A percentile compares a stretch with the other conserved stretches of the same genome.
Conservation (phyloP, 306 rosid genomes). For the Aeschynomene evenia region DNA sequence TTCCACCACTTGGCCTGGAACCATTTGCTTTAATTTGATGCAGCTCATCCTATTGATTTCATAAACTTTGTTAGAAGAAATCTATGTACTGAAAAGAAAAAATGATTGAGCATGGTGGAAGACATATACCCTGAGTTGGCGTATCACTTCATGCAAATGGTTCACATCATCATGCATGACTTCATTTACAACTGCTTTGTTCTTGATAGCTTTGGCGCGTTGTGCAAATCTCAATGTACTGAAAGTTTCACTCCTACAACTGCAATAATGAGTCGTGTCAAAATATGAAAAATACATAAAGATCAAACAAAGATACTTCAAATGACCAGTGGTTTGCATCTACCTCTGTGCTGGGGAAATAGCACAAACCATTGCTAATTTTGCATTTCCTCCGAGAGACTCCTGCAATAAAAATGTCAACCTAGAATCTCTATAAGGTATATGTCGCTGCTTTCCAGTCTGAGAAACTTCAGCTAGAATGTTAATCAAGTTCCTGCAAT, state of each 20-base stretch:
- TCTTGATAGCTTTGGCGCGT: constrained; percentile 82
- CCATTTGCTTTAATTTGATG: constrained; percentile 65
- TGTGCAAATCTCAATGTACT: constrained; percentile 98
- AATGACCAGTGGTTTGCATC: constrained; percentile 17
- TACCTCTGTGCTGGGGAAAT: constrained; percentile 88
- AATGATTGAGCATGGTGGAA: constrained; percentile 23
- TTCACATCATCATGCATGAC: constrained; percentile 76
- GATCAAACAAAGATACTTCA: neutral
- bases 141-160: constrained; percentile 81
- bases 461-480: constrained; percentile 96
- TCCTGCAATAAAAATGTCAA: constrained; percentile 89
- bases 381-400: constrained; percentile 95
- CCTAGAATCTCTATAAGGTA: constrained; percentile 91
- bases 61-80: too few species aligned
- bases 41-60: too few species aligned
- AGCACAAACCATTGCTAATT: too few species aligned
- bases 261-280: constrained; percentile 41
- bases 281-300: constrained; percentile 25
- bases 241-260: constrained; percentile 89
- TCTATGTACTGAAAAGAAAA: constrained; percentile 10
- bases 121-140: constrained; percentile 70
- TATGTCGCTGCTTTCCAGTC: constrained; percentile 89
- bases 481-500: constrained; percentile 89
- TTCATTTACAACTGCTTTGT: constrained; percentile 92
- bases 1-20: constrained; percentile 42